Base-by-base conservation (phyloP, 495 filamentous ascomycete species). In the Penicillium ucsense region DNA sequence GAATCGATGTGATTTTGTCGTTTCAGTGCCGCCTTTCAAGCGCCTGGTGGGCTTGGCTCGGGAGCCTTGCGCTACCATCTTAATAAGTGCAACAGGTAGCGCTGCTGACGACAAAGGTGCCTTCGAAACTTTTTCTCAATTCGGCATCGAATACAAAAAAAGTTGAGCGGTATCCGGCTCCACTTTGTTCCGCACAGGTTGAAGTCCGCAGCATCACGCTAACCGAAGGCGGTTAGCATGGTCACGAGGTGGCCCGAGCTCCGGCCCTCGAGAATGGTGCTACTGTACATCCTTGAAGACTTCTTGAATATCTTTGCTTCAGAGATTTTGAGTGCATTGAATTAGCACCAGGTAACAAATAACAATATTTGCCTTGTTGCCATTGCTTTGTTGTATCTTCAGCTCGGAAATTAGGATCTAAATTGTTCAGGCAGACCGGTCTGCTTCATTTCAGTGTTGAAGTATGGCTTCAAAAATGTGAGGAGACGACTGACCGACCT, bases 1-100 rank as follows among this genome's bases (percentile, higher is more conserved):
- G 77, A 88, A 97, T 64, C 85, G 77, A 63, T 95, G 86, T 31
- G 83, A 81, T 54, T 86, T 89, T 52, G 81, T 81, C 31, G 89
- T 85, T 51, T 73, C 70, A 6, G 89, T 95, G 51, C 79, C 66
- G 41, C 54, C 55, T 68, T 84, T 82, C 49, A 74, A 57, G 35
- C 74, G 67, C 66, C 82, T 82, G 45, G 73, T 75, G 59, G 80
- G 72, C 67, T 84, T 86, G 27, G 70, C 65, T 57, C 82, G 81
- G 55, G 79, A 79, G 48, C 81, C 81, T 49, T 80, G 79, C 46
- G 79, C 74, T 45, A 73, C 72, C 76, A 82, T 80, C 40, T 53
- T 65, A 48, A 51, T 34, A 38, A 45, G 29, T 50, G 51, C 41
- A 38, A 56, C 46, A 49, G 50, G 56, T 59, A 68, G 64, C 59